Conservation (phyloP, 106 monocot species). For the Iris macrosiphon region DNA sequence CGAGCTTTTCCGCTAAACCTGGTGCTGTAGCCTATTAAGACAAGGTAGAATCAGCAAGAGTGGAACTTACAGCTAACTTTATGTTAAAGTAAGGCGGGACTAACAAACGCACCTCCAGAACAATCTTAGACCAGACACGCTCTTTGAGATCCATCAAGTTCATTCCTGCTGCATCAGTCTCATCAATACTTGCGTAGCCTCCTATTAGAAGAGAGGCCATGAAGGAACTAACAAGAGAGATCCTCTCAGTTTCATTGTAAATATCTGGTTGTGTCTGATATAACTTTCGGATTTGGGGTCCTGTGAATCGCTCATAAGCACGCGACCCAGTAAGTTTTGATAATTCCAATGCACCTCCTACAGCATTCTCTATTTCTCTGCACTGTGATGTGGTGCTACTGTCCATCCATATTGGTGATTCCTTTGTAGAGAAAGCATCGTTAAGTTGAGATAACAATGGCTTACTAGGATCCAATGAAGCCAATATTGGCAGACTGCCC, state of each 20-base stretch:
- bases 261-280: slow-evolving; percentile 43
- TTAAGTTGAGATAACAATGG: slow-evolving; percentile 47
- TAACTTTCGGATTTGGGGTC: slow-evolving; percentile 84
- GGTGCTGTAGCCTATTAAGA: slow-evolving; percentile 76
- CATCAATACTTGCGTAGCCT: slow-evolving; percentile 74
- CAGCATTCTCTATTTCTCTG: slow-evolving; percentile 79
- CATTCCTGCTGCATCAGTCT: slow-evolving; percentile 96
- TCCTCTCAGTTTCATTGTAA: slow-evolving; percentile 85
- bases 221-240: slow-evolving; percentile 95
- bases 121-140: slow-evolving; percentile 65
- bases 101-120: slow-evolving; percentile 47
- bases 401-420: slow-evolving; percentile 99
- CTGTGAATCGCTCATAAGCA: slow-evolving; percentile 82
- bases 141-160: slow-evolving; percentile 90
- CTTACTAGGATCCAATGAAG: slow-evolving; percentile 52
- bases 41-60: background rate
- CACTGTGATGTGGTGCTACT: slow-evolving; percentile 83
- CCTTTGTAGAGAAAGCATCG: slow-evolving; percentile 62
- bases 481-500: slow-evolving; percentile 36
- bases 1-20: slow-evolving; percentile 83
- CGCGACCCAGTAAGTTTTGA: slow-evolving; percentile 86
- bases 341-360: slow-evolving; percentile 75
- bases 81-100: background rate
- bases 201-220: slow-evolving; percentile 84
- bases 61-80: slow-evolving; percentile 2